Percentiles rank a stretch among this genome's conserved stretches.
Evolutionary conservation across 441 rosid genomes (phyloP).

Genomic region (Syzygium malaccense): DNA sequence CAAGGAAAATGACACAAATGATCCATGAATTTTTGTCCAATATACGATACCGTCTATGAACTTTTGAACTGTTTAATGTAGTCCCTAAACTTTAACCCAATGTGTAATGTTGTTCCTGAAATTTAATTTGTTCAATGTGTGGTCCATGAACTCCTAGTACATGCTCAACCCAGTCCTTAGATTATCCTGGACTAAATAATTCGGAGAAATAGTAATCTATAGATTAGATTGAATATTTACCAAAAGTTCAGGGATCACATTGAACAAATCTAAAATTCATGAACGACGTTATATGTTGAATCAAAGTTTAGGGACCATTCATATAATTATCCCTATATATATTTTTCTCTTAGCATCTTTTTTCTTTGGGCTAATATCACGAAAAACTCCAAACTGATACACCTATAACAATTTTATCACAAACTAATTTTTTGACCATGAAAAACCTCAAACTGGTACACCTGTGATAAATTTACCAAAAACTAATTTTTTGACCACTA

Average conservation of each 20-base stretch:
- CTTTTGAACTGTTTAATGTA: background rate
- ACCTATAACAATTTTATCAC: no score
- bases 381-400: no score
- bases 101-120: accelerated
- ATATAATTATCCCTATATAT: no score
- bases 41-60: accelerated
- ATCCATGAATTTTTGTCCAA: accelerated
- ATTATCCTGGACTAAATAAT: background rate
- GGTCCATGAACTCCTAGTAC: background rate
- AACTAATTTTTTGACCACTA: no score
- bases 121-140: no score
- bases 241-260: accelerated
- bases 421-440: no score
- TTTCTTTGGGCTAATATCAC: no score
- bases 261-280: accelerated
- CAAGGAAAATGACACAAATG: background rate
- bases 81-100: no score
- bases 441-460: no score
- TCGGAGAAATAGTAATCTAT: no score
- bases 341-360: background rate
- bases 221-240: background rate
- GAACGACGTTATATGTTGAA: accelerated
- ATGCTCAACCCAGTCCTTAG: background rate
- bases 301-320: accelerated
- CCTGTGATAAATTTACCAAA: no score